Evolutionary conservation across 331 rosid genomes (phyloP).

Genomic region (Saraca asoca): DNA sequence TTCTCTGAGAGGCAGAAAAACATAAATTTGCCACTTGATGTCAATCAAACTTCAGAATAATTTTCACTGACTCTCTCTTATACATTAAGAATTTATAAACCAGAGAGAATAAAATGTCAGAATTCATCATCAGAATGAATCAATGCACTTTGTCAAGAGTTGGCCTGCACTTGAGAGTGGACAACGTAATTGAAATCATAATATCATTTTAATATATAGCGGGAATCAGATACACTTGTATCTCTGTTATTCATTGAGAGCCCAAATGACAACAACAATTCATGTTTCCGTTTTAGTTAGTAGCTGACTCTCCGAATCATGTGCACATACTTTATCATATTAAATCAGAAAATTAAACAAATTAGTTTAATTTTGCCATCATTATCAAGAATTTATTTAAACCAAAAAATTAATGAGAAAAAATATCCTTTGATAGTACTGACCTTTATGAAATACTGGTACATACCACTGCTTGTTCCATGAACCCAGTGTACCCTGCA

Average conservation of each 20-base stretch:
- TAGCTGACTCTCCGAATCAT: constrained; percentile 7
- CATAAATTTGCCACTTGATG: too few species aligned
- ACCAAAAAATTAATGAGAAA: too few species aligned
- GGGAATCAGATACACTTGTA: background rate
- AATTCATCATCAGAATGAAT: constrained; percentile 1
- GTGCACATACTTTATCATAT: background rate
- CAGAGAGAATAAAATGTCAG: background rate
- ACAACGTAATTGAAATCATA: constrained; percentile 7
- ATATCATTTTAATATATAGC: background rate
- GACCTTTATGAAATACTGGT: constrained; percentile 95
- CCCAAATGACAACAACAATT: too few species aligned
- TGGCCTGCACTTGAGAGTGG: background rate
- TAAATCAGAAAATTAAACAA: background rate
- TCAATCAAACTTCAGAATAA: background rate
- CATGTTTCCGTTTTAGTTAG: background rate
- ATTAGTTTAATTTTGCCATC: background rate
- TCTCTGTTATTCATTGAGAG: too few species aligned
- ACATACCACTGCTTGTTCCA: constrained; percentile 57
- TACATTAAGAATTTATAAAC: background rate
- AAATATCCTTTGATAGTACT: constrained; percentile 11
- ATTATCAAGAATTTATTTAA: too few species aligned
- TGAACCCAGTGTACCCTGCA: constrained; percentile 79
- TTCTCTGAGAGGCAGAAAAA: background rate
- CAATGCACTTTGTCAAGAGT: background rate
- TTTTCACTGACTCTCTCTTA: background rate